A percentile compares a stretch with the other conserved stretches of the same genome.
Conservation (phyloP, 2,329 filamentous ascomycete genomes). For the Aspergillus japonicus region DNA sequence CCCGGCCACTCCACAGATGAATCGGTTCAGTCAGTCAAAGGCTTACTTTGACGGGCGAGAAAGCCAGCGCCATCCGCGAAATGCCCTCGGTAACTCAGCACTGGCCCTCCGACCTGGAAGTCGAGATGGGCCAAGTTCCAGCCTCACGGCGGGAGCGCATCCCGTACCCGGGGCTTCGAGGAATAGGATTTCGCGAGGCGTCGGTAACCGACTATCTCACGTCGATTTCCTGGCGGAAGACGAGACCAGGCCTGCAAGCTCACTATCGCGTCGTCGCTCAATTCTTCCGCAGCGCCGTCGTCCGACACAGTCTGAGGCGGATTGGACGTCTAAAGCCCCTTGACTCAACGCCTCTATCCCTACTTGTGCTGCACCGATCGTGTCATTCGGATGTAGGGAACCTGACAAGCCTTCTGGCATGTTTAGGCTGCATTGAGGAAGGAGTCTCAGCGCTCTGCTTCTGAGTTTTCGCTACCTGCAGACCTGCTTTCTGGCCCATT, state of each 20-base stretch:
- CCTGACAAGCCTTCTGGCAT: background rate
- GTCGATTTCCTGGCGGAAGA: conserved; percentile 38
- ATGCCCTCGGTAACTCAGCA: conserved; percentile 37
- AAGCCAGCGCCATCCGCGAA: conserved; percentile 40
- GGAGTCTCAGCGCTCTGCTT: background rate
- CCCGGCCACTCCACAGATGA: conserved; percentile 41
- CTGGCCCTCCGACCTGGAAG: conserved; percentile 42
- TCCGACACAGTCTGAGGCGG: conserved; percentile 37
- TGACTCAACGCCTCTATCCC: background rate
- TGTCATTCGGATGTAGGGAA: background rate
- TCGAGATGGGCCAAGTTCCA: conserved; percentile 40
- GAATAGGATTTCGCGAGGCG: conserved; percentile 37
- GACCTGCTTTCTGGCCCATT: background rate
- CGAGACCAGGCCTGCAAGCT: conserved; percentile 34
- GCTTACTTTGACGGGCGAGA: conserved; percentile 42
- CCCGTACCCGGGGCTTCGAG: conserved; percentile 33
- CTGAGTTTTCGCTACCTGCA: background rate
- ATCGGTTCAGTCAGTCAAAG: conserved; percentile 38
- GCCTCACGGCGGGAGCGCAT: conserved; percentile 30
- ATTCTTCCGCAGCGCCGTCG: conserved; percentile 40
- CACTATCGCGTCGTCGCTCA: conserved; percentile 33
- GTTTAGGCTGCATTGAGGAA: background rate
- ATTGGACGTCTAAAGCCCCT: conserved; percentile 31
- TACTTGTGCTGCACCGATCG: background rate
- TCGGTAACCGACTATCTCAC: conserved; percentile 40